Conservation (phyloP, 345 rosid genomes). For the Punica granatum region DNA sequence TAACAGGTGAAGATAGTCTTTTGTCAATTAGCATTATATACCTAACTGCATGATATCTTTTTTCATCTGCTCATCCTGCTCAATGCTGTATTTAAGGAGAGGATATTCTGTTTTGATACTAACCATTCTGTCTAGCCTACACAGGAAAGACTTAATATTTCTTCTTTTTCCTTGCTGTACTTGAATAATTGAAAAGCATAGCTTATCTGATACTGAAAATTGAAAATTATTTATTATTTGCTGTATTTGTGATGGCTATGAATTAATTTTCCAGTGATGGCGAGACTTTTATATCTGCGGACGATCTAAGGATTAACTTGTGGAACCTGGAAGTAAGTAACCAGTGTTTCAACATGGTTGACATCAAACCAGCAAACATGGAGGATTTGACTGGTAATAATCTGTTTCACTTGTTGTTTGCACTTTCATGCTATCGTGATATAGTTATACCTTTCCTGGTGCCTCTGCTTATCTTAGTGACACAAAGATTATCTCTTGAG, state of each 20-base stretch:
- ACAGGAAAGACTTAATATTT: not conserved
- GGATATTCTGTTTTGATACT: not conserved
- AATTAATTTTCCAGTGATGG: slow-evolving; percentile 41
- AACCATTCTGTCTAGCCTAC: not conserved
- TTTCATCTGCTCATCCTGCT: not conserved
- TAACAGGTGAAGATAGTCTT: slow-evolving; percentile 53
- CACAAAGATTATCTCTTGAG: not conserved
- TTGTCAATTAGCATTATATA: not conserved
- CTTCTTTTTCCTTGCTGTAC: too few species aligned
- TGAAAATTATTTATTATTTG: not conserved
- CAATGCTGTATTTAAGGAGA: not conserved
- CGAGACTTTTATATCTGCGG: slow-evolving; percentile 65
- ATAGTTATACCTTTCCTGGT: not conserved
- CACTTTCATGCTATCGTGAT: not conserved
- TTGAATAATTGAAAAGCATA: too few species aligned
- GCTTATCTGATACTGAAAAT: not conserved
- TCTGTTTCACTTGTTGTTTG: not conserved
- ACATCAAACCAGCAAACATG: slow-evolving; percentile 58
- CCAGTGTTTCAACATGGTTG: slow-evolving; percentile 63
- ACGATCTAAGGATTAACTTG: slow-evolving; percentile 57
- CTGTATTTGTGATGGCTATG: slow-evolving; percentile 1
- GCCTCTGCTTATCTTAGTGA: not conserved
- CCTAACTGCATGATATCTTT: slow-evolving; percentile 3
- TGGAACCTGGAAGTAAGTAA: slow-evolving; percentile 60
- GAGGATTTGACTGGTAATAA: slow-evolving; percentile 58